phyloP scores from a whole-genome alignment of 2,329 filamentous ascomycete genomes.

The Chaetomiaceae sp. region DNA sequence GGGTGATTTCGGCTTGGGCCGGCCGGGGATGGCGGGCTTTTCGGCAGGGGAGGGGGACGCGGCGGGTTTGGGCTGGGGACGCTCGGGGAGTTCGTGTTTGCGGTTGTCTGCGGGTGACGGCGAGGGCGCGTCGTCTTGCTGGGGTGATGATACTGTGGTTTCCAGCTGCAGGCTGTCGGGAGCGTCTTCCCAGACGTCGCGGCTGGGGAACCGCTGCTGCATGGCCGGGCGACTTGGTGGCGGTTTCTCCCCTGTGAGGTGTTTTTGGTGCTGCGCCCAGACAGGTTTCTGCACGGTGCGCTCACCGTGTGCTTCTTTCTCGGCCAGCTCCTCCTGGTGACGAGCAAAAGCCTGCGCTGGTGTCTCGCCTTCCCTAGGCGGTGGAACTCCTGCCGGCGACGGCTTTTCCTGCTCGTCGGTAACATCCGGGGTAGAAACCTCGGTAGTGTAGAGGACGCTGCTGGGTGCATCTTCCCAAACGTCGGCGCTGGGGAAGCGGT shows the following conservation, averaged over 20 bases:
- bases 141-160: constrained; percentile 61
- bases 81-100: constrained; percentile 59
- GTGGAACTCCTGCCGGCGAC: constrained; percentile 21
- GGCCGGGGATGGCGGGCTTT: constrained; percentile 45
- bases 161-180: constrained; percentile 78
- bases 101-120: constrained; percentile 34
- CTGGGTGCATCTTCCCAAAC: constrained; percentile 95
- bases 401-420: constrained; percentile 29
- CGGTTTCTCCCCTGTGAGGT: constrained; percentile 44
- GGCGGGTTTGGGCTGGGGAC: constrained; percentile 44
- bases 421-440: constrained; percentile 75
- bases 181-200: constrained; percentile 90
- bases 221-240: constrained; percentile 45
- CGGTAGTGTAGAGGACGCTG: constrained; percentile 72
- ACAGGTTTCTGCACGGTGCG: constrained; percentile 38
- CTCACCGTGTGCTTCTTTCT: constrained; percentile 43
- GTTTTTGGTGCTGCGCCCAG: constrained; percentile 45
- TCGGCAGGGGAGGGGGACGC: constrained; percentile 27
- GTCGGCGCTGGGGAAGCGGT: constrained; percentile 86
- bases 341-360: constrained; percentile 62
- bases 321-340: constrained; percentile 60
- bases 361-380: constrained; percentile 44
- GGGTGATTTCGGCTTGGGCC: constrained; percentile 49
- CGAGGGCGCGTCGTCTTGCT: constrained; percentile 43
- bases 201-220: constrained; percentile 77